Percentiles rank a stretch among this genome's conserved stretches.
Evolutionary conservation across 208 protist species (phyloP).

Genomic region (Crithidia brevicula): DNA sequence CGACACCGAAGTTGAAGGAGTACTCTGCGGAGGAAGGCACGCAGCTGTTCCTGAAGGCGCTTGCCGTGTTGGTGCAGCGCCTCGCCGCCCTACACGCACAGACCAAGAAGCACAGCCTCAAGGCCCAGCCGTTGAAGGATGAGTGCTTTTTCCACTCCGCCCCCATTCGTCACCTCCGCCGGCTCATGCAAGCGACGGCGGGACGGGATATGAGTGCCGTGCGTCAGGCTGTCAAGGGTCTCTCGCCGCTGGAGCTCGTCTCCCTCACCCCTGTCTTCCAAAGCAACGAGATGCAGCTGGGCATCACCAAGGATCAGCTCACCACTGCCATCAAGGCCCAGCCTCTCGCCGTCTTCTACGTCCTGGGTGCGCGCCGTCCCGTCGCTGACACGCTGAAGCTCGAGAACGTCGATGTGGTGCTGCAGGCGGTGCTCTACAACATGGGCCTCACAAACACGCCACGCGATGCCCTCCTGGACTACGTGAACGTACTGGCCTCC

Average conservation of each 20-base stretch:
- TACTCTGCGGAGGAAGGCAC: conserved; percentile 41
- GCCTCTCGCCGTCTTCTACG: conserved; percentile 43
- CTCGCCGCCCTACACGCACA: conserved; percentile 52
- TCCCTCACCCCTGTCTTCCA: conserved; percentile 42
- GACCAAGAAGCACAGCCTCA: conserved; percentile 54
- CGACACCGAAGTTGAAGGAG: conserved; percentile 45
- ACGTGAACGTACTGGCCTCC: conserved; percentile 60
- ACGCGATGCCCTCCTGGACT: conserved; percentile 48
- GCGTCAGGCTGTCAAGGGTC: conserved; percentile 16
- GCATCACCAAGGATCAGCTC: conserved; percentile 60
- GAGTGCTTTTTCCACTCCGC: conserved; percentile 51
- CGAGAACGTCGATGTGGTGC: conserved; percentile 39
- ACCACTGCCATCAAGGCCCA: conserved; percentile 50
- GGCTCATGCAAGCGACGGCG: conserved; percentile 29
- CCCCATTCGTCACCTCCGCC: conserved; percentile 53
- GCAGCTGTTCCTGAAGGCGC: conserved; percentile 47
- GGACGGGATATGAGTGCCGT: conserved; percentile 23
- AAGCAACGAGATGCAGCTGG: conserved; percentile 20
- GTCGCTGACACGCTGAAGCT: conserved; percentile 46
- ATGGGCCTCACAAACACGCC: conserved; percentile 68
- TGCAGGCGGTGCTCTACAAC: conserved; percentile 73
- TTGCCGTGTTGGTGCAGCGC: conserved; percentile 52
- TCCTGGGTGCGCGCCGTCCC: conserved; percentile 48
- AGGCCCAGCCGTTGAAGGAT: conserved; percentile 10
- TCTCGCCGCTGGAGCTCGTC: conserved; percentile 46